Evolutionary conservation across 345 rosid genomes (phyloP), one percentile per base, ranked within the genome.

Genomic region (Arabidopsis suecica): DNA sequence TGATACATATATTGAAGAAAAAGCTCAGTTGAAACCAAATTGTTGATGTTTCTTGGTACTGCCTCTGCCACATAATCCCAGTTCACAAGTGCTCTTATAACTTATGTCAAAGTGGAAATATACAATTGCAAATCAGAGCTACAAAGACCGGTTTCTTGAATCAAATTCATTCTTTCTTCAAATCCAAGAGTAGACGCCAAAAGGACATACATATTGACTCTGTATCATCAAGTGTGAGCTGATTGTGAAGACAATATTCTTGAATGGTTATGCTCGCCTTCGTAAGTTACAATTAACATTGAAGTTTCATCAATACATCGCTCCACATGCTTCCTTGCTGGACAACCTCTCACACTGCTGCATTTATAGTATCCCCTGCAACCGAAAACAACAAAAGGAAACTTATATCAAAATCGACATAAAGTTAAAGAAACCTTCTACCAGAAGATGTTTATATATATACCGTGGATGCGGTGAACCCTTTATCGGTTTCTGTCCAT

Each of bases 391-490:
- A 20, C 34, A 25, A 30, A 45, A 45, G 33, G 5, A 49, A 38
- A 38, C 3, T 1, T 14, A 47, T 36, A 71, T 10, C 20, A 70
- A 47, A 47, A 57, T 37, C 9, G 12, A 48, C 16, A 65, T 59
- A 65, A 10, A 18, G 1, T 32, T 48, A 0, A 5, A 36, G 32
- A 1, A 65, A 14, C 16, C 49, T 22, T 59, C 1, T 41, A 38
- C 10, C 67, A 41, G 16, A 30, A 8, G 9, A 20, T 48, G 41
- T 47, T 55, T 33, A 44, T 47, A 63, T 33, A 44, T 3, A 41
- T 83, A 87, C 96, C 96, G 87, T 25, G 96, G 96, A 78, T 88
- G 91, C 11, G 93, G 91, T 77, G 96, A 87, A 14, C 93, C 93
- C 65, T 90, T 90, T 28, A 90, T 90, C 3, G 96, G 96, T 75